A percentile compares a stretch with the other conserved stretches of the same genome.
phyloP scores from a whole-genome alignment of 352 stramenopile genomes.

The Pythium biforme region DNA sequence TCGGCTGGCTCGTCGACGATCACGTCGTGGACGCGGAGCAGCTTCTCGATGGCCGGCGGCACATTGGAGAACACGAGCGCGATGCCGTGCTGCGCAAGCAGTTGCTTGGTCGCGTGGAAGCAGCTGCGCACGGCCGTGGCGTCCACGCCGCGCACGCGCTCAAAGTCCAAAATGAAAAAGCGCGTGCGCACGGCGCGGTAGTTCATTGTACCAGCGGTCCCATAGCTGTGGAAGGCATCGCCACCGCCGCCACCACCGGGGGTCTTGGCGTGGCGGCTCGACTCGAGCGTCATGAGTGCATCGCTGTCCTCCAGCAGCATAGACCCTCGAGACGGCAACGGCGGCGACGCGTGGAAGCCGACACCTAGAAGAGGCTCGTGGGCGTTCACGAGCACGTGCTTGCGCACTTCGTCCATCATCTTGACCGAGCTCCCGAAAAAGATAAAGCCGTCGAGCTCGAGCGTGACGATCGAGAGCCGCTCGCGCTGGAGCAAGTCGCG shows the following conservation, averaged over 20 bases:
- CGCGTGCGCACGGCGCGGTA: slow-evolving; percentile 71
- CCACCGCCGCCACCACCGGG: neutral
- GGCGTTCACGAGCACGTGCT: slow-evolving; percentile 69
- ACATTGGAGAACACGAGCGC: slow-evolving; percentile 74
- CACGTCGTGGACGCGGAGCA: slow-evolving; percentile 79
- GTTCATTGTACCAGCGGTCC: slow-evolving; percentile 5
- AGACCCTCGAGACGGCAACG: slow-evolving; percentile 8
- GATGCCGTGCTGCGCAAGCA: slow-evolving; percentile 77
- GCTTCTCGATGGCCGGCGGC: slow-evolving; percentile 58
- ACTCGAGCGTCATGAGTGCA: slow-evolving; percentile 61
- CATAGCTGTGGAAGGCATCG: slow-evolving; percentile 14
- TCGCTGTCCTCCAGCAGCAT: slow-evolving; percentile 27
- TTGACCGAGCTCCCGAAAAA: slow-evolving; percentile 88
- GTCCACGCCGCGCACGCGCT: slow-evolving; percentile 87
- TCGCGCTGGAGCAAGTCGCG: slow-evolving; percentile 66
- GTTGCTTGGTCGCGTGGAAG: slow-evolving; percentile 85
- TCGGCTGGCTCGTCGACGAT: slow-evolving; percentile 59
- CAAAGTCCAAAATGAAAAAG: slow-evolving; percentile 90
- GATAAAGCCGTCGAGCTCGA: slow-evolving; percentile 85
- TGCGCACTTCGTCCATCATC: slow-evolving; percentile 86
- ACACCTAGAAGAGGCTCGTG: slow-evolving; percentile 11
- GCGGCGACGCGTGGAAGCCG: slow-evolving; percentile 18
- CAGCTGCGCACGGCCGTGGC: slow-evolving; percentile 84
- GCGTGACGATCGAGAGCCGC: slow-evolving; percentile 80
- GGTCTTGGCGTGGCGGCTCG: slow-evolving; percentile 30